A percentile compares a stretch with the other conserved stretches of the same genome.
Evolutionary conservation across 495 filamentous ascomycete genomes (phyloP).

Genomic region (Pyrenopolyporus hunteri): DNA sequence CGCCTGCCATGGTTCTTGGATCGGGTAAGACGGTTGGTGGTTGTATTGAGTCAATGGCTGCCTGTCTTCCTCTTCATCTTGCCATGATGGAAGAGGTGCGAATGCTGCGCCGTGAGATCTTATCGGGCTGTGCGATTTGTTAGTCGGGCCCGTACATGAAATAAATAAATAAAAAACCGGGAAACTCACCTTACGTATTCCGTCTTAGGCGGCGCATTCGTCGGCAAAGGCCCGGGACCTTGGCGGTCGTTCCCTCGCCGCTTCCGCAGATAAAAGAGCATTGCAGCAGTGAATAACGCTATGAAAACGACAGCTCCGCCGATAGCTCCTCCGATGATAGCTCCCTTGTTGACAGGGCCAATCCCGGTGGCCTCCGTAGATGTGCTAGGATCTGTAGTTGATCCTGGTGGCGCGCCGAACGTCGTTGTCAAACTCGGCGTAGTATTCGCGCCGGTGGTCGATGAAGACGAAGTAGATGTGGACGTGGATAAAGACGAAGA

Average conservation of each 20-base stretch:
- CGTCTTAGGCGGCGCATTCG: constrained; percentile 31
- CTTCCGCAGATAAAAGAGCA: constrained; percentile 43
- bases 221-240: constrained; percentile 39
- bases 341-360: constrained; percentile 43
- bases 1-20: constrained; percentile 11
- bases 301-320: constrained; percentile 46
- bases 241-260: constrained; percentile 44
- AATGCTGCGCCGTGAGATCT: constrained; percentile 40
- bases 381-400: constrained; percentile 17
- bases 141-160: not conserved
- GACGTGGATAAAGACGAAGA: constrained; percentile 28
- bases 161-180: not conserved
- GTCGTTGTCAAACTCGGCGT: not conserved
- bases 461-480: constrained; percentile 13
- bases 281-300: constrained; percentile 37
- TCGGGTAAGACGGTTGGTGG: constrained; percentile 18
- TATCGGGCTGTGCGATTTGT: constrained; percentile 30
- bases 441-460: constrained; percentile 8
- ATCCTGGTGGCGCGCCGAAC: constrained; percentile 6
- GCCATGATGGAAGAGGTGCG: constrained; percentile 41
- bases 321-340: constrained; percentile 54
- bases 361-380: constrained; percentile 7
- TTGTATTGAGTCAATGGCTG: constrained; percentile 22
- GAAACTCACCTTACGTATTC: constrained; percentile 44
- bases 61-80: constrained; percentile 39